Evolutionary conservation across 2,329 filamentous ascomycete species (phyloP), one percentile per base, ranked within the genome.

Genomic region (Penicillium hordei): DNA sequence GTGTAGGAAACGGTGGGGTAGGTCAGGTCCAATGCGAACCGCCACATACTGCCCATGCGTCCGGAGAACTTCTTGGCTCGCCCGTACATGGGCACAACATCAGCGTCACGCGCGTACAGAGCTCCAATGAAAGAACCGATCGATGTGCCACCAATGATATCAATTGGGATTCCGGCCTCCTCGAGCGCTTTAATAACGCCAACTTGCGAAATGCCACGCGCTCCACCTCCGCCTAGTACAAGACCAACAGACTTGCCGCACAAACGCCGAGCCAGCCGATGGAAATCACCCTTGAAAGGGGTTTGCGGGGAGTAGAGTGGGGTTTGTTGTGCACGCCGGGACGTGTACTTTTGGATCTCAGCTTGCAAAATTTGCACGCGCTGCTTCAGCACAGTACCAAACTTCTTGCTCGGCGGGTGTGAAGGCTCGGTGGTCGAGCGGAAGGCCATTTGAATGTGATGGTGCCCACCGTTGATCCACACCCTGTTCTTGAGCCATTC

Each of bases 41-140:
- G 87, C 94, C 94, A 99, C 78, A 97, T 91, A 75, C 93, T 97
- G 44, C 91, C 91, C 95, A 99, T 99, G n/a, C 95, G 89, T 5
- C 94, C 93, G 0, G 94, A 86, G 73, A 99, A 99, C 73, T 97
- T 97, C 83, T 99, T 99, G 15, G 92, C 92, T 45, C 95, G 85
- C 0, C 94, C 94, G 68, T 96, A 96, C 84, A 97, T 96, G 13
- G 94, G 94, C 5, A 99, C 93, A 1, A 97, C 88, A 70, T 99
- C 95, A 10, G 93, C 94, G 72, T 99, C 94, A 56, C 93, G 90
- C 1, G 95, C 94, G 73, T 99, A 99, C 1, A 99, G 80, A 1
- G 91, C 94, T 8, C 95, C 94, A 53, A 97, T 93, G 72, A 99
- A 97, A 1, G 93, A 86, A 17, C 94, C 94, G 55, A 99, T 99